Evolutionary conservation across 148 eudicot species (phyloP).

Genomic region (Silene latifolia): DNA sequence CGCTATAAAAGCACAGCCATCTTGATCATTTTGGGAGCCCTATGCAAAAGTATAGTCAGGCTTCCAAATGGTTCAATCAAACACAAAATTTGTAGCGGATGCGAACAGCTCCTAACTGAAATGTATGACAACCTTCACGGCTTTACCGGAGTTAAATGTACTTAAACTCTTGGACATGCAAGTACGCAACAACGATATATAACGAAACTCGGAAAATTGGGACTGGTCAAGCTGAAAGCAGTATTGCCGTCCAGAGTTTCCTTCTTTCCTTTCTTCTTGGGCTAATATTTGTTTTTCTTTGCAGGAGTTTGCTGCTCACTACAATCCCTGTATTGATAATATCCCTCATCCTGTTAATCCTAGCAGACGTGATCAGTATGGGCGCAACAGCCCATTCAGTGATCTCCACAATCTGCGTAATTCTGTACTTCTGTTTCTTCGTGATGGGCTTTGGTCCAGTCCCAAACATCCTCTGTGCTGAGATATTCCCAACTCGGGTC

Average conservation of each 20-base stretch:
- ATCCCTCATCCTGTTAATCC: conserved; percentile 37
- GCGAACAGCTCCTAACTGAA: too few relatives aligned
- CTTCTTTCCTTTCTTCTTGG: neutral
- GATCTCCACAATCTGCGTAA: conserved; percentile 44
- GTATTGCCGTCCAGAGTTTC: neutral
- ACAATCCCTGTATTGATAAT: conserved; percentile 47
- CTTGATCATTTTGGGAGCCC: neutral
- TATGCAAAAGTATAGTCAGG: neutral
- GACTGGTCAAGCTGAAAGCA: neutral
- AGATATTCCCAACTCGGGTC: conserved; percentile 56
- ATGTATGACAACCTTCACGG: too few relatives aligned
- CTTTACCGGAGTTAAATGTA: too few relatives aligned
- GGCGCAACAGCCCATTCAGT: conserved; percentile 30
- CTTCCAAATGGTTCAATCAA: neutral
- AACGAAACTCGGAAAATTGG: too few relatives aligned
- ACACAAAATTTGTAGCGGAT: neutral
- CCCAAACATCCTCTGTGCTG: conserved; percentile 55
- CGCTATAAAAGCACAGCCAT: neutral
- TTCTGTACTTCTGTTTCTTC: conserved; percentile 51
- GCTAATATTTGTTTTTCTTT: neutral
- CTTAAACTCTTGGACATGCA: too few relatives aligned
- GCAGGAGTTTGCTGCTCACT: conserved; percentile 47
- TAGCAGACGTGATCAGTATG: conserved; percentile 37
- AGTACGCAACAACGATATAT: too few relatives aligned
- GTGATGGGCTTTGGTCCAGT: conserved; percentile 58